Evolutionary conservation across 2,329 filamentous ascomycete species (phyloP), one percentile per base, ranked within the genome.

Genomic region (Verticillium albo-atrum): DNA sequence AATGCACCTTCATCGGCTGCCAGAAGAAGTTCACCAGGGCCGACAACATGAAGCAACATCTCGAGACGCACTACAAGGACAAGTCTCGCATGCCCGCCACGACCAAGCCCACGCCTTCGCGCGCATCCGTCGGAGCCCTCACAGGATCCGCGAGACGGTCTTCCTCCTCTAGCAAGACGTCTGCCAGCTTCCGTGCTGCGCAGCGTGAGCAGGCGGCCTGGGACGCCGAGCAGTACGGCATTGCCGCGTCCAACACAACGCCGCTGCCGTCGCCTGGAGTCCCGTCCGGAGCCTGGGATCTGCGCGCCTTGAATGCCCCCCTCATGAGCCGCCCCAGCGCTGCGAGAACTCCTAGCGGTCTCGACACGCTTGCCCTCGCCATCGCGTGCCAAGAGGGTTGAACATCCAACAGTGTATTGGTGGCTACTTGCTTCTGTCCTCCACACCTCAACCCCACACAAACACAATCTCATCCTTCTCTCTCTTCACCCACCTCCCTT

Each of bases 1-100:
- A 81, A 37, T 88, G 85, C 74, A 81, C 86, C 32, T 90, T 82
- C 68, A 76, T 81, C 0, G 88, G 88, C 61, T 93, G 90, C 77
- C 83, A 85, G 72, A 92, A 92, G 76, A 90, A 89, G 68, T 93
- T 93, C 67, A 92, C 89, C 12, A 88, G 90, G 64, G 87, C 89
- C 66, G 90, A 93, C 79, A 93, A 93, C 78, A 93, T 93, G 90
- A 91, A 92, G 79, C 90, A 92, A 75, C 90, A 93, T 68, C 82
- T 91, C 30, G 85, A 90, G 67, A 92, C 89, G 0, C 90, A 93
- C 72, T 88, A 84, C 74, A 87, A 87, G 73, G 82, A 86, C 63
- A 84, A 83, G 74, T 76, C 75, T 32, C 78, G 81, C 28, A 74
- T 76, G 3, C 75, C 77, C 2, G 66, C 68, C n/a, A 62, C 63